phyloP scores from a whole-genome alignment of 495 filamentous ascomycete species.

The Hyaloscypha bicolor region DNA sequence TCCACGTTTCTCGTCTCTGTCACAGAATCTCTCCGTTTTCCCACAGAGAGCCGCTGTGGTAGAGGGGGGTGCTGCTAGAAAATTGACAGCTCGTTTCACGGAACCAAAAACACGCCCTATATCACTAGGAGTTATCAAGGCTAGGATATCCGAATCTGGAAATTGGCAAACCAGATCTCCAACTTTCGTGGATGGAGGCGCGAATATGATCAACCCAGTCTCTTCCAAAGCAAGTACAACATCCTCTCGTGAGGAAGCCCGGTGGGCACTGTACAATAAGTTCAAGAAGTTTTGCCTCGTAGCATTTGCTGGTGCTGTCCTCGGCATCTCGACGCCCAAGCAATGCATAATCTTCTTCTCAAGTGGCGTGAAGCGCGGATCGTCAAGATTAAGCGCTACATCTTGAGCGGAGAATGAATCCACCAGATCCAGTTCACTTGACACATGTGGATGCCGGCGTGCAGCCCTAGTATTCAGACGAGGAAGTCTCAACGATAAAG shows the following conservation, averaged over 20 bases:
- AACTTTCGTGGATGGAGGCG: not conserved
- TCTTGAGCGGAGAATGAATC: no score
- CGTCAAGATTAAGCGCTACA: no score
- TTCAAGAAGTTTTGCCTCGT: not conserved
- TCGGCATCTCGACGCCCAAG: no score
- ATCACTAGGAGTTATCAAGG: not conserved
- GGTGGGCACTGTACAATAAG: not conserved
- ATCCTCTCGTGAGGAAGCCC: not conserved
- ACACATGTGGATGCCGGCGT: no score
- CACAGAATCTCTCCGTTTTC: not conserved
- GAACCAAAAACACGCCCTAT: no score
- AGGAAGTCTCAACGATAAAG: no score
- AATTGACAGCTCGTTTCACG: not conserved
- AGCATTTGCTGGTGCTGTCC: no score
- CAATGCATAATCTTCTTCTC: no score
- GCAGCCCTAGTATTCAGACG: no score
- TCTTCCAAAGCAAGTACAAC: not conserved
- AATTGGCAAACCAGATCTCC: not conserved
- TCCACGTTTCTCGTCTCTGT: no score
- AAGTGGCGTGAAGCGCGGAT: no score
- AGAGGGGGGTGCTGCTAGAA: not conserved
- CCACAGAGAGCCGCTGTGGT: not conserved
- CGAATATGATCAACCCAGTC: not conserved
- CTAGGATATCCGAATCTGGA: not conserved
- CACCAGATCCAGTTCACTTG: no score